Evolutionary conservation across 2,329 filamentous ascomycete species (phyloP).

Genomic region (Paecilomyces sp.): DNA sequence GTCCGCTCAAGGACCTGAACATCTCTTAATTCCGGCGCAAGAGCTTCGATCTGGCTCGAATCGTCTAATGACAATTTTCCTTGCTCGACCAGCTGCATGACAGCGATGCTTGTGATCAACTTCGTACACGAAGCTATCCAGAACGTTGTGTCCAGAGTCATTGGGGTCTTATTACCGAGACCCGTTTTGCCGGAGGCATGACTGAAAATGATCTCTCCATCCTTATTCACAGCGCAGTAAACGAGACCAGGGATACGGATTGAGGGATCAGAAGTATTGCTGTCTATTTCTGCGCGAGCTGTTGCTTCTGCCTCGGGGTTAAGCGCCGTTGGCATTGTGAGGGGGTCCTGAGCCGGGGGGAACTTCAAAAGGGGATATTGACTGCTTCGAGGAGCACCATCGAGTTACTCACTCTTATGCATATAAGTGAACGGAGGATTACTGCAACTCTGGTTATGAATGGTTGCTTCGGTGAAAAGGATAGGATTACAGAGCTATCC

Average conservation of each 20-base stretch:
- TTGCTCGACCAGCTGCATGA: conserved; percentile 53
- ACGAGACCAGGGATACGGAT: conserved; percentile 7
- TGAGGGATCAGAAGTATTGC: not conserved
- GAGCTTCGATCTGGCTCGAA: conserved; percentile 21
- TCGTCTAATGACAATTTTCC: conserved; percentile 45
- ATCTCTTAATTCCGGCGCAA: conserved; percentile 45
- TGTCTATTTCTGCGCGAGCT: not conserved
- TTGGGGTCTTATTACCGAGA: conserved; percentile 11
- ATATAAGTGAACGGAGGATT: not conserved
- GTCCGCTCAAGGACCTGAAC: conserved; percentile 38
- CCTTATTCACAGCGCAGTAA: conserved; percentile 16
- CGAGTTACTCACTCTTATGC: too few relatives aligned
- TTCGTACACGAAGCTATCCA: conserved; percentile 56
- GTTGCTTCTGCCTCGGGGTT: not conserved
- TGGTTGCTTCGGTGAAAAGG: not conserved
- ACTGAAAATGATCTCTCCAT: conserved; percentile 18
- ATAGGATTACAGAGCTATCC: not conserved
- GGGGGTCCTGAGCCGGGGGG: not conserved
- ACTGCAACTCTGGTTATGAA: not conserved
- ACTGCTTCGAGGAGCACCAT: too few relatives aligned
- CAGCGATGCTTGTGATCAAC: conserved; percentile 45
- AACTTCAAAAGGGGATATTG: not conserved
- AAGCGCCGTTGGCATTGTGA: not conserved
- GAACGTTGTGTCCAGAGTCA: conserved; percentile 21
- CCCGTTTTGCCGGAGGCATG: conserved; percentile 19